Percentiles rank a stretch among this genome's conserved stretches.
These are phyloP conservation scores for Inosperma sp. DNA, from an alignment of 768 basidiomycete genomes.

Conservation along the genomic window DNA sequence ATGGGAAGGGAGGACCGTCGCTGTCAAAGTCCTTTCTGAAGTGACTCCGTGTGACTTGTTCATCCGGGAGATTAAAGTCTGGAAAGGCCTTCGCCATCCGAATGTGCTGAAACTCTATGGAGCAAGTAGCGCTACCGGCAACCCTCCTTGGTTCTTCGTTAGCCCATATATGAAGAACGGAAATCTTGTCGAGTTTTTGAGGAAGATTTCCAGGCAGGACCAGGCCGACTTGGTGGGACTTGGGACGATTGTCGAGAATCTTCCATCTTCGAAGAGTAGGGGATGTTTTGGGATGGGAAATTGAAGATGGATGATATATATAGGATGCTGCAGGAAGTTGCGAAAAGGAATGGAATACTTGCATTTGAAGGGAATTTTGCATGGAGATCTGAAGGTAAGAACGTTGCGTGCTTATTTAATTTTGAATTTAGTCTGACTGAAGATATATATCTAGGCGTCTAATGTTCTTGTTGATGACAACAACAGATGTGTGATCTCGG, in stretches of 20 bases:
- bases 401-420: background rate
- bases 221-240: slow-evolving; percentile 11
- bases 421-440: background rate
- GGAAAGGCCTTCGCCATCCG: slow-evolving; percentile 60
- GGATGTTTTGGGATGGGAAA: slow-evolving; percentile 10
- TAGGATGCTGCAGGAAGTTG: slow-evolving; percentile 67
- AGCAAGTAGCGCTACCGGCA: slow-evolving; percentile 61
- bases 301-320: slow-evolving; percentile 43
- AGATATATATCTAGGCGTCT: slow-evolving; percentile 55
- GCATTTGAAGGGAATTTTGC: slow-evolving; percentile 61
- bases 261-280: slow-evolving; percentile 7
- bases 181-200: slow-evolving; percentile 55
- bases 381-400: slow-evolving; percentile 77
- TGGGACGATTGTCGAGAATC: background rate
- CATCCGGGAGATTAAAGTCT: slow-evolving; percentile 60
- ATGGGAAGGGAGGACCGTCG: slow-evolving; percentile 60
- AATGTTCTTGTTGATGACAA: slow-evolving; percentile 74
- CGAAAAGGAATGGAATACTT: slow-evolving; percentile 80
- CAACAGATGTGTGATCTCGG: slow-evolving; percentile 66
- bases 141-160: slow-evolving; percentile 74
- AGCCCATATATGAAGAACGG: slow-evolving; percentile 66
- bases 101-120: slow-evolving; percentile 70
- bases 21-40: slow-evolving; percentile 65
- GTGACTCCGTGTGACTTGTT: slow-evolving; percentile 59
- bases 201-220: slow-evolving; percentile 27